Evolutionary conservation across 2,329 filamentous ascomycete species (phyloP).

Genomic region (Acrodontium crateriforme): DNA sequence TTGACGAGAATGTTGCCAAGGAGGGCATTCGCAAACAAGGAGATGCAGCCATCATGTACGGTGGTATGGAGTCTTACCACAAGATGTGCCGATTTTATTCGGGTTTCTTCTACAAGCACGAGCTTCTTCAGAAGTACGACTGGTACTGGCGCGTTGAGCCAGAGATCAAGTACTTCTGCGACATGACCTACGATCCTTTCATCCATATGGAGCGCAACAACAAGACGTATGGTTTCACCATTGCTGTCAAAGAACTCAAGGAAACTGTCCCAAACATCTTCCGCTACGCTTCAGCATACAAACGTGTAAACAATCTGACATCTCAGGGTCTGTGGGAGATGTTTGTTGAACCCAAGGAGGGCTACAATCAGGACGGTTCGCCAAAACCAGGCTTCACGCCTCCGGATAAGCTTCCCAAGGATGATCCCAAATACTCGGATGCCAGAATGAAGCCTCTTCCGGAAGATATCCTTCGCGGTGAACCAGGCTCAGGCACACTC

Average conservation of each 20-base stretch:
- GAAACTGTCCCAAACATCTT: slow-evolving; percentile 98
- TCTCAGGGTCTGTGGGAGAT: slow-evolving; percentile 97
- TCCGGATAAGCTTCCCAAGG: slow-evolving; percentile 28
- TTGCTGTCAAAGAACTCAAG: slow-evolving; percentile 92
- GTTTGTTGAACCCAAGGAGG: slow-evolving; percentile 72
- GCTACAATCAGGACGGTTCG: slow-evolving; percentile 34
- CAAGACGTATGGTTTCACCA: slow-evolving; percentile 98
- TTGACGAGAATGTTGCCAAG: slow-evolving; percentile 81
- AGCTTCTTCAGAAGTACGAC: slow-evolving; percentile 87
- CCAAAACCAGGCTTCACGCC: slow-evolving; percentile 34
- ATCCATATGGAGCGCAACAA: slow-evolving; percentile 84
- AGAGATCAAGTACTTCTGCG: slow-evolving; percentile 99
- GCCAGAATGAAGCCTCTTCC: slow-evolving; percentile 56
- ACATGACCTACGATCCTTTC: slow-evolving; percentile 98
- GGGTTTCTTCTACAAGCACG: slow-evolving; percentile 97
- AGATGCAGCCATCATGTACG: slow-evolving; percentile 97
- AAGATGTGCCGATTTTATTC: slow-evolving; percentile 99
- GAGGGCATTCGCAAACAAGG: slow-evolving; percentile 96
- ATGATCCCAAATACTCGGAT: slow-evolving; percentile 47
- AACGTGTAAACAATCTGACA: slow-evolving; percentile 75
- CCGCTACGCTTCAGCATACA: slow-evolving; percentile 96
- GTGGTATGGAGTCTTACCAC: slow-evolving; percentile 96
- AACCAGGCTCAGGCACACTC: slow-evolving; percentile 56
- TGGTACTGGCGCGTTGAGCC: slow-evolving; percentile 99
- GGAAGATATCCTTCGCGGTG: slow-evolving; percentile 66